A percentile compares a stretch with the other conserved stretches of the same genome.
Conservation (phyloP, 768 basidiomycete species). For the Serendipita indica region DNA sequence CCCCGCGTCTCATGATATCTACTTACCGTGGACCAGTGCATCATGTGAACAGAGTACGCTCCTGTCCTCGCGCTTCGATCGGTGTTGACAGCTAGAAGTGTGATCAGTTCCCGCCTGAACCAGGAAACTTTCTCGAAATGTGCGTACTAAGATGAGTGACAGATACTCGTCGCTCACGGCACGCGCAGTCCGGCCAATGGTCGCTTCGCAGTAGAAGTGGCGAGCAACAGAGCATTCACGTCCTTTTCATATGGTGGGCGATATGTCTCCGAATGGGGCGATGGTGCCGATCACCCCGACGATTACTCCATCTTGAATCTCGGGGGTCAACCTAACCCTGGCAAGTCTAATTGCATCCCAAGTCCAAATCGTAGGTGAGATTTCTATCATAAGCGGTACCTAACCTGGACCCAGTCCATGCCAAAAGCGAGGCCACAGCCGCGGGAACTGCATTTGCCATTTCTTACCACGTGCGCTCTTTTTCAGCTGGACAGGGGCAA, state of each 20-base stretch:
- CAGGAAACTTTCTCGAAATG: slow-evolving; percentile 11
- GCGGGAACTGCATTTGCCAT: slow-evolving; percentile 8
- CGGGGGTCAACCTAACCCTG: not conserved
- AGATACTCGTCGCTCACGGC: not conserved
- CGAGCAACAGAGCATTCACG: slow-evolving; percentile 6
- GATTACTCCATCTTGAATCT: not conserved
- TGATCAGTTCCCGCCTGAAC: slow-evolving; percentile 6
- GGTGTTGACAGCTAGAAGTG: not conserved
- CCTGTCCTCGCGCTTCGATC: not conserved
- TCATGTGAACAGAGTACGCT: not conserved
- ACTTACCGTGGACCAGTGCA: not conserved
- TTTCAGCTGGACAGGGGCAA: not conserved
- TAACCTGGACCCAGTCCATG: not conserved
- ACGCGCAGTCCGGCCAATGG: slow-evolving; percentile 6
- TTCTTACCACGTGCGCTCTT: not conserved
- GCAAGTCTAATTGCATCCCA: not conserved
- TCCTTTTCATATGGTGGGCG: slow-evolving; percentile 7
- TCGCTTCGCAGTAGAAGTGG: slow-evolving; percentile 5
- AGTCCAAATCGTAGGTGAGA: not conserved
- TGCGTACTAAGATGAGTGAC: not conserved
- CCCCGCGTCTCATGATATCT: not conserved
- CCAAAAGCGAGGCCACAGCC: not conserved
- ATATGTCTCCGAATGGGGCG: slow-evolving; percentile 4
- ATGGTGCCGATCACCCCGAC: slow-evolving; percentile 9
- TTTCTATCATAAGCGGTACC: not conserved